These are phyloP conservation scores for Rauvolfia tetraphylla DNA, from an alignment of 257 asterid genomes.

Conservation along the genomic window DNA sequence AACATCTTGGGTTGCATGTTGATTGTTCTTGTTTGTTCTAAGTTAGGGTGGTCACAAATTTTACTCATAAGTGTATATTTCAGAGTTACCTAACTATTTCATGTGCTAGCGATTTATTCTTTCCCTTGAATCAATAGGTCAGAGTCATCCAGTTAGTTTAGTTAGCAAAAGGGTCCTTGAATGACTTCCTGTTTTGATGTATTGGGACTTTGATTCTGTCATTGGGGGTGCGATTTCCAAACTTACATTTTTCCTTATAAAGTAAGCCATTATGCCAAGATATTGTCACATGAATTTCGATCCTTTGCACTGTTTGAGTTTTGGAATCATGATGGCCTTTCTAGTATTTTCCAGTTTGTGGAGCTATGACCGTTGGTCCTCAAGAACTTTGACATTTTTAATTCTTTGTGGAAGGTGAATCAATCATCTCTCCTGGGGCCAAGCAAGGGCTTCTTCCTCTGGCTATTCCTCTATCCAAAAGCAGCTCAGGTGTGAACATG, in stretches of 20 bases:
- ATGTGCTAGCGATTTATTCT: no score
- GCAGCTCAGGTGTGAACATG: conserved; percentile 46
- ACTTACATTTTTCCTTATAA: neutral
- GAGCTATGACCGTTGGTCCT: neutral
- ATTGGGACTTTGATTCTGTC: neutral
- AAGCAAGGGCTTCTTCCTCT: conserved; percentile 91
- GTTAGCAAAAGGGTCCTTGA: neutral
- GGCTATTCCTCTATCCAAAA: conserved; percentile 74
- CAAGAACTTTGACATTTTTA: conserved; percentile 10
- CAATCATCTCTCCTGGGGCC: conserved; percentile 80
- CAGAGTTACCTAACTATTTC: no score
- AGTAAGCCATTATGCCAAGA: neutral
- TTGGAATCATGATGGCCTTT: neutral
- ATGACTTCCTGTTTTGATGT: neutral
- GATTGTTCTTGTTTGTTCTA: no score
- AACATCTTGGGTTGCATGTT: neutral
- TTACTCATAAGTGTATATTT: neutral
- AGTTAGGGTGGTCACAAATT: neutral
- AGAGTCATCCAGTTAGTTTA: neutral
- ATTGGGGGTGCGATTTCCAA: neutral
- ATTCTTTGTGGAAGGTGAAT: conserved; percentile 51
- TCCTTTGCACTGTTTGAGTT: neutral
- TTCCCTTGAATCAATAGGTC: neutral
- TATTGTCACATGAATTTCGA: neutral
- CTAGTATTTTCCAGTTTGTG: neutral